Evolutionary conservation across 768 basidiomycete genomes (phyloP), one percentile per base, ranked within the genome.

Genomic region (Exsudoporus frostii): DNA sequence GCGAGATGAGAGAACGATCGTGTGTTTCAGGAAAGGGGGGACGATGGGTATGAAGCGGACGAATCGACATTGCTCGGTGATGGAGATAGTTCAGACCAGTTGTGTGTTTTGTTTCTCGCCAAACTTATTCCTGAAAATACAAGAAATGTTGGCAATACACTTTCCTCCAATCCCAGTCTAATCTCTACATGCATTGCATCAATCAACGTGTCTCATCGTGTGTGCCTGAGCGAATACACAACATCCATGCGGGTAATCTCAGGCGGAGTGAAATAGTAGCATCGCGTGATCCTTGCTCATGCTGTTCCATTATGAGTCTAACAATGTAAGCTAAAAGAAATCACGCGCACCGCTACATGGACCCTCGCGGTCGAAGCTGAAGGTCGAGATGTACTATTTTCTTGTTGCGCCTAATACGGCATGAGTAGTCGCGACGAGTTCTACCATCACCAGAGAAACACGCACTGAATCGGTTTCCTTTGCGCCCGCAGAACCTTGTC

Each of bases 21-120:
- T 36, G 68, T 82, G 3, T 90, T 86, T 66, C 76, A 86, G 48
- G 90, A 92, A 39, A 75, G 73, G 45, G 83, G 81, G 20, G 92
- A 92, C 14, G 88, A 87, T 39, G 86, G 88, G 11, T 64, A 85
- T 10, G 94, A 96, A 60, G 76, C 83, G 3, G 86, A 90, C 57
- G 94, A 13, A 14, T 14, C 32, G 32, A 15, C 5, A 6, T 33
- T 30, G 30, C 30, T 30, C 11, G 10, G 30, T 10, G 30, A 10
- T 30, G 30, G 32, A 6, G 32, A 1, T 14, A 15, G 32, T 33
- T 33, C 15, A 15, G 15, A 15, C 15, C 33, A 15, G 6, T 32
- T 6, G 3, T 51, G 15, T 34, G 15, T 34, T 17, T 3, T 2
- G 33, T 15, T 34, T 34, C 33, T 15, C 15, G 15, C 6, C 33